Percentiles rank a stretch among this genome's conserved stretches.
Evolutionary conservation across 495 filamentous ascomycete genomes (phyloP).

Genomic region (Tuber indicum): DNA sequence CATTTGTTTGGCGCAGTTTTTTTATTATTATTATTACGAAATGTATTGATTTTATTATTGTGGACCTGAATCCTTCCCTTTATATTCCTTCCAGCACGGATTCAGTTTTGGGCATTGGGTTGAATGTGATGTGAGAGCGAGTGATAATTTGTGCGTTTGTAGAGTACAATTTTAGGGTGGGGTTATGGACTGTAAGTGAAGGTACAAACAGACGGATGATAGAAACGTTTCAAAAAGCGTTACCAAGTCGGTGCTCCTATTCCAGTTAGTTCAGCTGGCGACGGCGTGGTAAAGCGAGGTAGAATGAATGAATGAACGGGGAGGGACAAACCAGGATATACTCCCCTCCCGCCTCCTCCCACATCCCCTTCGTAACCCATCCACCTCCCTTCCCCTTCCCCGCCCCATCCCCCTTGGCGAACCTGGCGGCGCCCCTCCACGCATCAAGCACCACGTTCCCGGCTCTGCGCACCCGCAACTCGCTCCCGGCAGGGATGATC

Average conservation of each 20-base stretch:
- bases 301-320: neutral
- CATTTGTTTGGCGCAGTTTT: constrained; percentile 13
- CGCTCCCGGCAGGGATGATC: constrained; percentile 61
- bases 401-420: constrained; percentile 47
- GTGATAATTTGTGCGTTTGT: constrained; percentile 10
- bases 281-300: neutral
- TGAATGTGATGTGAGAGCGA: neutral
- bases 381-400: constrained; percentile 48
- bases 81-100: neutral
- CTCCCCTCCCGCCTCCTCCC: constrained; percentile 74
- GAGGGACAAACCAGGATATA: constrained; percentile 65
- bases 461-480: constrained; percentile 62
- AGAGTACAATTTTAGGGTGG: constrained; percentile 13
- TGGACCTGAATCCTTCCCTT: neutral
- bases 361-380: constrained; percentile 64
- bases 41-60: constrained; percentile 21
- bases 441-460: constrained; percentile 72
- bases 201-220: neutral
- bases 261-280: constrained; percentile 19
- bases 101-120: neutral
- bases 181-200: neutral
- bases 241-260: constrained; percentile 77
- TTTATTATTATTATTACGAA: constrained; percentile 7
- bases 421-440: constrained; percentile 85
- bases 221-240: constrained; percentile 48